These are phyloP conservation scores for Beauveria caledonica DNA, from an alignment of 2,329 filamentous ascomycete species.

Conservation along the genomic window DNA sequence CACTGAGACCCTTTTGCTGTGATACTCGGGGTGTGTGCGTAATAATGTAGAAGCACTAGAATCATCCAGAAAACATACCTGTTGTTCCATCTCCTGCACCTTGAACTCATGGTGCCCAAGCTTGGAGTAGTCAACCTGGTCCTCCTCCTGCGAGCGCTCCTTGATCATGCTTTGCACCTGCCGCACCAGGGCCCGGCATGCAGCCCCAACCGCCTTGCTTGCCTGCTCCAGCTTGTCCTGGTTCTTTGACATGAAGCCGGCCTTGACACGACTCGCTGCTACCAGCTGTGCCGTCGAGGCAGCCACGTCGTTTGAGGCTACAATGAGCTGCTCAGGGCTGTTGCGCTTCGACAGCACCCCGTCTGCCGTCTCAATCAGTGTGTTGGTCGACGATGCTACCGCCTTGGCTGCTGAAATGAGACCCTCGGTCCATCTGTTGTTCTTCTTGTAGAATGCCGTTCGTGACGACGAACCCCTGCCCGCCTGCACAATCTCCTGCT, in stretches of 20 bases:
- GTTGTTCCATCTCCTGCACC: conserved; percentile 97
- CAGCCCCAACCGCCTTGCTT: conserved; percentile 83
- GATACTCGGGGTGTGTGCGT: background rate
- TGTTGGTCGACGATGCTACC: conserved; percentile 88
- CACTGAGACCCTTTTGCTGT: background rate
- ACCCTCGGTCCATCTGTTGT: conserved; percentile 98
- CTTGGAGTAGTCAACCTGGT: conserved; percentile 79
- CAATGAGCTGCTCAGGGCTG: conserved; percentile 93
- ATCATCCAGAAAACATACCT: conserved; percentile 47
- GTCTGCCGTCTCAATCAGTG: conserved; percentile 94
- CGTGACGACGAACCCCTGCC: conserved; percentile 79
- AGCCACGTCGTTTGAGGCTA: conserved; percentile 93
- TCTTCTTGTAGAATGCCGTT: conserved; percentile 99
- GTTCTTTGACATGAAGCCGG: conserved; percentile 94
- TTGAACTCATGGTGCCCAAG: conserved; percentile 95
- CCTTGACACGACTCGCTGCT: conserved; percentile 91
- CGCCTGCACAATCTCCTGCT: conserved; percentile 93
- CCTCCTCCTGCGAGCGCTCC: conserved; percentile 73
- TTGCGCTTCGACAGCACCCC: conserved; percentile 88
- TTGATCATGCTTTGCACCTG: conserved; percentile 94
- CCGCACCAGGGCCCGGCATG: conserved; percentile 78
- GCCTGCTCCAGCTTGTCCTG: conserved; percentile 87
- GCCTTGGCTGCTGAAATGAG: conserved; percentile 96
- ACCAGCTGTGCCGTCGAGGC: conserved; percentile 95
- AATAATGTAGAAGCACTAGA: background rate